phyloP scores from a whole-genome alignment of 441 rosid genomes.

The Breynia disticha region DNA sequence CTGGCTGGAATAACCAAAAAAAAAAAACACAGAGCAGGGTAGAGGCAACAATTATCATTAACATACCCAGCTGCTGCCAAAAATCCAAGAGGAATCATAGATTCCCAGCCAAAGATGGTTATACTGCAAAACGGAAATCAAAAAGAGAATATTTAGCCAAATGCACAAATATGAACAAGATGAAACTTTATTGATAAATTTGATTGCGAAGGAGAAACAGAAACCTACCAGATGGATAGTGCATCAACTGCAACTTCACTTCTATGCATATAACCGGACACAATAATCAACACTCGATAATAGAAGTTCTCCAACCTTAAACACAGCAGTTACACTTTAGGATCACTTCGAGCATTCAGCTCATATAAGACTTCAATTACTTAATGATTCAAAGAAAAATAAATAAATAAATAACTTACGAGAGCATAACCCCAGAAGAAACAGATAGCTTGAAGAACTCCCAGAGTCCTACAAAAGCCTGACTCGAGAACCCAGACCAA shows the following conservation, averaged over 20 bases:
- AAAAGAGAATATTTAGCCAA: not conserved
- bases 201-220: not conserved
- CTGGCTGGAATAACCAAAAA: not conserved
- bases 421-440: conserved; percentile 45
- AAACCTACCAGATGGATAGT: conserved; percentile 37
- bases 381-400: not conserved
- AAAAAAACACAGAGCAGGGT: not conserved
- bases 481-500: conserved; percentile 40
- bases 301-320: conserved; percentile 43
- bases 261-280: conserved; percentile 30
- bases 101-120: conserved; percentile 33
- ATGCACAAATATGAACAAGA: not conserved
- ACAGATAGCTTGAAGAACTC: conserved; percentile 39
- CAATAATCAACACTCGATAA: conserved; percentile 30
- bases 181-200: not conserved
- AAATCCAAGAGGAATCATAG: conserved; percentile 48
- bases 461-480: conserved; percentile 37
- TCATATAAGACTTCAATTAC: conserved; percentile 3
- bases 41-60: conserved; percentile 3
- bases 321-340: conserved; percentile 6
- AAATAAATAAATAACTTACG: conserved; percentile 18
- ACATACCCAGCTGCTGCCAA: conserved; percentile 44
- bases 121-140: conserved; percentile 23
- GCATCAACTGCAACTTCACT: conserved; percentile 35
- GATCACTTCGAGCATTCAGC: conserved; percentile 3